Evolutionary conservation across 1,284 basidiomycete species (phyloP), one percentile per base, ranked within the genome.

Genomic region (Flammula alnicola): DNA sequence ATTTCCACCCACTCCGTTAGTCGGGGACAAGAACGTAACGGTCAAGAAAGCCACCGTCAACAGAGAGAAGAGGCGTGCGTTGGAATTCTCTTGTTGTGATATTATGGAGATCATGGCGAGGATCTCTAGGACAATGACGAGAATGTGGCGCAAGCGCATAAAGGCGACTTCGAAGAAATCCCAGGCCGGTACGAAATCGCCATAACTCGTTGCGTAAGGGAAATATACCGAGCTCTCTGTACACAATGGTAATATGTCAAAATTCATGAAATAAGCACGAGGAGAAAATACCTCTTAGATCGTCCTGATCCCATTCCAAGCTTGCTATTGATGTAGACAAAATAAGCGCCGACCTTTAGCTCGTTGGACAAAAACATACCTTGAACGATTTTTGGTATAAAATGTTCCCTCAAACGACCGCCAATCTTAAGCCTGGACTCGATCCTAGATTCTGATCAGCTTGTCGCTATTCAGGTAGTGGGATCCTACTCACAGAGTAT

Each of bases 361-460:
- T 20, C 10, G 27, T 16, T 20, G 9, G 3, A 25, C 22, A 29
- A 22, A 14, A 20, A 30, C 53, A 23, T 51, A 74, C 76, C 71
- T 55, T 56, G 48, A 12, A 66, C 72, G 8, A 77, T 45, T 35
- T 56, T 59, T 0, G 75, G 76, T 10, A 72, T 51, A 44, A 74
- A 74, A 44, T 72, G 58, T 2, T 60, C 57, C 36, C 71, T 66
- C 3, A 76, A 57, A 37, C 64, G 62, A 2, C 63, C 65, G 11
- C 62, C 63, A 20, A 72, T 48, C 44, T 43, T 33, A 32, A 59
- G 64, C 30, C 36, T 57, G 4, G 54, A 60, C 49, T 54, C 59
- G 25, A n/a, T n/a, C n/a, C n/a, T n/a, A n/a, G n/a, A n/a, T n/a
- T n/a, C n/a, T n/a, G 14, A 19, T 19, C 17, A 31, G 16, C 20